A percentile compares a stretch with the other conserved stretches of the same genome.
Conservation (phyloP, 805 yeast genomes). For the Monosporozyma solicola region DNA sequence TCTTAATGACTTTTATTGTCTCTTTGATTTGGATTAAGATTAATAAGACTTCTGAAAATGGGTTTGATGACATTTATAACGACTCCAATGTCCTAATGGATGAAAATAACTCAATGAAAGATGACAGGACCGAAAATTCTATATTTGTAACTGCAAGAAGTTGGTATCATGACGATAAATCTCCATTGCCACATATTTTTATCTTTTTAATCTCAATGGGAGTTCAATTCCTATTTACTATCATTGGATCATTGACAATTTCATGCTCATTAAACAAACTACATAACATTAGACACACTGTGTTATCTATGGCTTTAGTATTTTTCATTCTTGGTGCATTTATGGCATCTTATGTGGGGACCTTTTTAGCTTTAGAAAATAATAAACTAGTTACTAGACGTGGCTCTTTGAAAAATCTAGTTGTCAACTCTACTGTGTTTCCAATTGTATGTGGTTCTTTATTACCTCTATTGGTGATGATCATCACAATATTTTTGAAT, state of each 20-base stretch:
- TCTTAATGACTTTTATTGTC: slow-evolving; percentile 53
- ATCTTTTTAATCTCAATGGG: slow-evolving; percentile 64
- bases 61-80: slow-evolving; percentile 15
- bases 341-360: slow-evolving; percentile 65
- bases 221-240: slow-evolving; percentile 57
- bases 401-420: slow-evolving; percentile 1
- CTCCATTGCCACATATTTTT: slow-evolving; percentile 33
- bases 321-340: slow-evolving; percentile 63
- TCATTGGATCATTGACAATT: slow-evolving; percentile 49
- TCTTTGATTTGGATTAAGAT: slow-evolving; percentile 43
- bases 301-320: slow-evolving; percentile 49
- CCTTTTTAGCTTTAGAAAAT: slow-evolving; percentile 33
- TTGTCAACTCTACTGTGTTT: slow-evolving; percentile 7
- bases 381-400: slow-evolving; percentile 3
- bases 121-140: slow-evolving; percentile 17
- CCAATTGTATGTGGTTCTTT: slow-evolving; percentile 42
- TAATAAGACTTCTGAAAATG: slow-evolving; percentile 11
- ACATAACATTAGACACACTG: slow-evolving; percentile 60
- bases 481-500: slow-evolving; percentile 48
- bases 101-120: not conserved
- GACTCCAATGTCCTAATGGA: slow-evolving; percentile 3
- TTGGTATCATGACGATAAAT: slow-evolving; percentile 30
- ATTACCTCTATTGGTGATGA: slow-evolving; percentile 40
- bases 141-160: slow-evolving; percentile 42
- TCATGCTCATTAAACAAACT: slow-evolving; percentile 52